A percentile compares a stretch with the other conserved stretches of the same genome.
These are phyloP conservation scores for Anastatica hierochuntica DNA, from an alignment of 345 rosid species.

Conservation along the genomic window DNA sequence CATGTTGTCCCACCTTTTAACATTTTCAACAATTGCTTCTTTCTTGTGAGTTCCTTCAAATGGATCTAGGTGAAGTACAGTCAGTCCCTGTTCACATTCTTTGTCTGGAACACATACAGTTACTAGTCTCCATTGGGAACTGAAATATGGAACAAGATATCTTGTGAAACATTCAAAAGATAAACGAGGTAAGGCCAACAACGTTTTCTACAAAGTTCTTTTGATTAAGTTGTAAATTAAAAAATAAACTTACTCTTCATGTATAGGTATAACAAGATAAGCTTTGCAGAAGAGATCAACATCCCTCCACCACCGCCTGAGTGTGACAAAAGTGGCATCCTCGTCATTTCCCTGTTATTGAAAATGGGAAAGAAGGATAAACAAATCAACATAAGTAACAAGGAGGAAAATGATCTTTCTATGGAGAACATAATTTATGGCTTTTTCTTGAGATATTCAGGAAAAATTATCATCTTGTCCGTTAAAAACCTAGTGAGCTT, in stretches of 20 bases:
- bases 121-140: conserved; percentile 94
- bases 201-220: not conserved
- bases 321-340: conserved; percentile 51
- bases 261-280: conserved; percentile 79
- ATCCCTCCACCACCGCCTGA: conserved; percentile 98
- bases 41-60: conserved; percentile 62
- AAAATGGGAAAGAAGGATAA: conserved; percentile 5
- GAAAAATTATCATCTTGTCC: conserved; percentile 42
- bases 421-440: not conserved
- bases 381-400: conserved; percentile 5
- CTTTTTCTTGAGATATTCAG: conserved; percentile 14
- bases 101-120: conserved; percentile 80
- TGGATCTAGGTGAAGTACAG: conserved; percentile 86
- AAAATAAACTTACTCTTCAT: conserved; percentile 60
- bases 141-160: conserved; percentile 23
- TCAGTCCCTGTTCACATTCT: conserved; percentile 68
- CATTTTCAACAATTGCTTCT: conserved; percentile 46
- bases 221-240: not conserved
- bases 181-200: not conserved
- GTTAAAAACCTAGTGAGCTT: conserved; percentile 74
- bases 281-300: conserved; percentile 77
- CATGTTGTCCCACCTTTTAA: conserved; percentile 55
- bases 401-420: conserved; percentile 1
- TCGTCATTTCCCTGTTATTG: conserved; percentile 43
- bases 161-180: not conserved